phyloP scores from a whole-genome alignment of 129 eudicot species.

The Arctium minus region DNA sequence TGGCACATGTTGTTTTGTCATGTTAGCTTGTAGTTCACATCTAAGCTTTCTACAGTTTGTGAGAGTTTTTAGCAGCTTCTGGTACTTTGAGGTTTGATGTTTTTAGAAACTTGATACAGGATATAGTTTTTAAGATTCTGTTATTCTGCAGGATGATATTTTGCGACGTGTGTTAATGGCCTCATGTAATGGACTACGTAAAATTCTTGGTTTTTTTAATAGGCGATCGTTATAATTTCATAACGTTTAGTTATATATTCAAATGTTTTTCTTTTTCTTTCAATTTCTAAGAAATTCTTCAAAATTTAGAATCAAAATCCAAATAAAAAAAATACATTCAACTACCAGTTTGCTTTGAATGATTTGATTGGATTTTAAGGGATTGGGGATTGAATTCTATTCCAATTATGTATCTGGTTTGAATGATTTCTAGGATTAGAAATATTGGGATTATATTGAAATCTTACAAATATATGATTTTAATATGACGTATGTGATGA shows the following conservation, averaged over 20 bases:
- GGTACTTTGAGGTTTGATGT: background rate
- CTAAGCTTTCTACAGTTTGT: background rate
- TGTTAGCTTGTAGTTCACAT: conserved; percentile 5
- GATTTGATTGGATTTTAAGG: no score
- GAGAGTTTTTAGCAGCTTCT: background rate
- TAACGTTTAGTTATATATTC: background rate
- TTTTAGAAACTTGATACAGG: background rate
- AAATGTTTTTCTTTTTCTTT: no score
- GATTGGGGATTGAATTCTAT: no score
- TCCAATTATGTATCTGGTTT: no score
- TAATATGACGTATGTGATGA: no score
- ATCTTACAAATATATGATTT: no score
- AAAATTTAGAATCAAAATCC: no score
- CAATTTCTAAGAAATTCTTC: no score
- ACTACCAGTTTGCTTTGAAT: no score
- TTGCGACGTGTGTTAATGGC: background rate
- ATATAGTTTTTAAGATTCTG: background rate
- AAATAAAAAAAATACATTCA: no score
- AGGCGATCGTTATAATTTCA: background rate
- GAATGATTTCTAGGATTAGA: no score
- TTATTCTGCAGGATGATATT: background rate
- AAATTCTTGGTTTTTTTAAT: background rate
- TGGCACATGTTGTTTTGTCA: background rate
- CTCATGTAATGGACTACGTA: background rate
- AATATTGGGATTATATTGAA: no score